Conservation (phyloP, 2,329 filamentous ascomycete genomes). For the Byssoonygena ceratinophila region DNA sequence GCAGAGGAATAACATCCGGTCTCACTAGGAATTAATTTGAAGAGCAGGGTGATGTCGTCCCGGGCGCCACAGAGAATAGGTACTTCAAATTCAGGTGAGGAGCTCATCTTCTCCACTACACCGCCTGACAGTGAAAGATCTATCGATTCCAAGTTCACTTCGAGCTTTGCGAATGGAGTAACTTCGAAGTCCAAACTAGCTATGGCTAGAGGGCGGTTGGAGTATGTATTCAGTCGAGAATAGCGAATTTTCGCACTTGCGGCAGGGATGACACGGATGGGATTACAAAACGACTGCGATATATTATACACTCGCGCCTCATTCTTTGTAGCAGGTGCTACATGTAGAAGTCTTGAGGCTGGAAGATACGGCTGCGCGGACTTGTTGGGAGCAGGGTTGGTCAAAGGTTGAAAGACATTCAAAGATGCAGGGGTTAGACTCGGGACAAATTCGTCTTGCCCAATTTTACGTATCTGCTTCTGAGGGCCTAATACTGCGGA, state of each 20-base stretch:
- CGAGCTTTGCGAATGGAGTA: constrained; percentile 42
- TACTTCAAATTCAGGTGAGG: constrained; percentile 26
- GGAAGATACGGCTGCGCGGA: constrained; percentile 44
- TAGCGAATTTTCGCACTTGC: constrained; percentile 48
- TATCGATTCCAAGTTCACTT: constrained; percentile 41
- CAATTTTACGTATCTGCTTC: constrained; percentile 28
- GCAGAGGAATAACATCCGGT: constrained; percentile 27
- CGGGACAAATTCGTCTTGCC: constrained; percentile 44
- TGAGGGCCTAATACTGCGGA: constrained; percentile 38
- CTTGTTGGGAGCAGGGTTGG: constrained; percentile 36
- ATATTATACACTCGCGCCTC: constrained; percentile 45
- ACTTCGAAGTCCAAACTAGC: constrained; percentile 48
- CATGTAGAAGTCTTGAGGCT: constrained; percentile 47
- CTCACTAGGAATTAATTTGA: constrained; percentile 39
- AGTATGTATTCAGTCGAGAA: constrained; percentile 38
- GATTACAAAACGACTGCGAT: constrained; percentile 42
- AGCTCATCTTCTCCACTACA: constrained; percentile 36
- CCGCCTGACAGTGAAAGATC: constrained; percentile 40
- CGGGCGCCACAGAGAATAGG: constrained; percentile 40
- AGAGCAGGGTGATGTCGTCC: constrained; percentile 49
- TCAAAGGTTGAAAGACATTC: constrained; percentile 48
- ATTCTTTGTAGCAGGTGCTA: constrained; percentile 43
- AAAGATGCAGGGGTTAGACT: constrained; percentile 46
- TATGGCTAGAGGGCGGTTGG: constrained; percentile 39
- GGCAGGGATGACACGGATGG: constrained; percentile 46